Conservation (phyloP, 257 asterid genomes). For the Verbena officinalis region DNA sequence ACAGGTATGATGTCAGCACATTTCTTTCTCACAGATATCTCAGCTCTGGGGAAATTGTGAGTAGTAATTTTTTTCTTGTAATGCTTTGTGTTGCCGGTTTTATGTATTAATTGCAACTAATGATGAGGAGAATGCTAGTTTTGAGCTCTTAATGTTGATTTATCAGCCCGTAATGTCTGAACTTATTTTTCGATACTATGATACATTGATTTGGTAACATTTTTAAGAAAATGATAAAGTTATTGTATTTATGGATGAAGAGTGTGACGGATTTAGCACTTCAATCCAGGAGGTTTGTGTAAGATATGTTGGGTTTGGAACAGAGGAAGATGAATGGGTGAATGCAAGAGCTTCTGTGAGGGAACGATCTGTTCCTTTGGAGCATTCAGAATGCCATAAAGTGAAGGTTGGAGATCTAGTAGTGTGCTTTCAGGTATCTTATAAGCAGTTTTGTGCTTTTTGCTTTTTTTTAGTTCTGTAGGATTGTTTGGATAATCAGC, state of each 20-base stretch:
- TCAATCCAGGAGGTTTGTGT: conserved; percentile 76
- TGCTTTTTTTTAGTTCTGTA: too few relatives aligned
- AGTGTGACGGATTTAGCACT: conserved; percentile 29
- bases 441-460: too few relatives aligned
- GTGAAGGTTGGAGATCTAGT: conserved; percentile 76
- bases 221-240: neutral
- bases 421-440: conserved; percentile 84
- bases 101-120: neutral
- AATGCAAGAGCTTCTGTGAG: conserved; percentile 60
- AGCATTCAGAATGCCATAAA: conserved; percentile 69
- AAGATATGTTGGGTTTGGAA: conserved; percentile 78
- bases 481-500: too few relatives aligned
- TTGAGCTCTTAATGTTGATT: conserved; percentile 8
- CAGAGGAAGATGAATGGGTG: conserved; percentile 90
- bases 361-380: conserved; percentile 75
- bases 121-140: conserved; percentile 3
- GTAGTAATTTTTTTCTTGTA: conserved; percentile 38
- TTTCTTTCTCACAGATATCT: conserved; percentile 72
- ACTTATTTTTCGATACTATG: neutral
- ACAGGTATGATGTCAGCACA: conserved; percentile 87
- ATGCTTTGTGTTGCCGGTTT: conserved; percentile 9
- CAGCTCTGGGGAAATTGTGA: conserved; percentile 72
- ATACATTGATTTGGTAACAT: neutral
- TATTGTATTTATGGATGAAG: neutral
- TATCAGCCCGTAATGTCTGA: neutral